Conservation (phyloP, 2,329 filamentous ascomycete genomes). For the Claviceps sp. region DNA sequence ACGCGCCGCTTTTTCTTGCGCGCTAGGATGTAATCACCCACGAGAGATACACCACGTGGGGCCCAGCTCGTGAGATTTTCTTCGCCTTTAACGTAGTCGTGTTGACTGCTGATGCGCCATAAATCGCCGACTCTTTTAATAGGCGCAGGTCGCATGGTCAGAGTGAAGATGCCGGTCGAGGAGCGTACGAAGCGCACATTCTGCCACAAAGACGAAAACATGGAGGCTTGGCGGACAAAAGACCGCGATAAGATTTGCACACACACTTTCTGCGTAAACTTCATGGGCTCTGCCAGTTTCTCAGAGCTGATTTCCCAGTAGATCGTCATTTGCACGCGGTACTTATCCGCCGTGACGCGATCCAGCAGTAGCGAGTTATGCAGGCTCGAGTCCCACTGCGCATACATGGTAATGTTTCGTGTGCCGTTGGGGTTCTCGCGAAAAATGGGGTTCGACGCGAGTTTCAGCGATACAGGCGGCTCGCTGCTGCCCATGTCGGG, state of each 20-base stretch:
- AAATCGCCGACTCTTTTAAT: constrained; percentile 86
- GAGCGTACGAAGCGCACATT: constrained; percentile 77
- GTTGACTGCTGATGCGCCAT: constrained; percentile 90
- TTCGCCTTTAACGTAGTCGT: constrained; percentile 94
- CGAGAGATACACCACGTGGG: constrained; percentile 76
- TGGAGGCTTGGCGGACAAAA: constrained; percentile 73
- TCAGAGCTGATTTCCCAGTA: constrained; percentile 76
- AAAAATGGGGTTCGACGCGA: constrained; percentile 65
- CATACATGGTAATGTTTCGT: constrained; percentile 70
- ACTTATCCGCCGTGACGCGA: constrained; percentile 81
- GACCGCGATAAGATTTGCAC: constrained; percentile 74
- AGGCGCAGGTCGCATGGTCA: constrained; percentile 74
- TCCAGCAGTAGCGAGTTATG: constrained; percentile 91
- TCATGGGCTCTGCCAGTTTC: constrained; percentile 77
- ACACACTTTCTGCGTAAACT: constrained; percentile 67
- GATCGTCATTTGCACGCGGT: constrained; percentile 76
- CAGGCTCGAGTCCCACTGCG: constrained; percentile 92
- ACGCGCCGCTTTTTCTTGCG: constrained; percentile 61
- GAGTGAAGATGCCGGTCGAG: constrained; percentile 71
- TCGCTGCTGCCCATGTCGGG: constrained; percentile 63
- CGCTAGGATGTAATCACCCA: constrained; percentile 72
- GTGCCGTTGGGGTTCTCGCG: constrained; percentile 84
- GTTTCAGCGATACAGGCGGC: constrained; percentile 62
- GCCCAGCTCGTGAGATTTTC: constrained; percentile 76
- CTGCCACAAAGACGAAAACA: constrained; percentile 80